Conservation (phyloP, 2,329 filamentous ascomycete species). For the Plenodomus biglobosus region DNA sequence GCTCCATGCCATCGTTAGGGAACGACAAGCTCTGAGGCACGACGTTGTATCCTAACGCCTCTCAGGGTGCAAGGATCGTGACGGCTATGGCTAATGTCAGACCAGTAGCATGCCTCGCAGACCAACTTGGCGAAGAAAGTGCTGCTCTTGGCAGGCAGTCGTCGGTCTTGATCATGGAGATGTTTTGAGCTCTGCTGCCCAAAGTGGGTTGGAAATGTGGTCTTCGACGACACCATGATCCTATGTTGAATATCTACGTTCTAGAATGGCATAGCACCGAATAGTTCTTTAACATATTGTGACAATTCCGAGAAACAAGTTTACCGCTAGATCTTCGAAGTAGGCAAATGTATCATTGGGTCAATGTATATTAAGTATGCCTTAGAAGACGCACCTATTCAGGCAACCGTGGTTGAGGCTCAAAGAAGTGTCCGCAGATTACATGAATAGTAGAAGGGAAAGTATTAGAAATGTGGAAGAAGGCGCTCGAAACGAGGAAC, state of each 20-base stretch:
- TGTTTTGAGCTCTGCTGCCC: slow-evolving; percentile 42
- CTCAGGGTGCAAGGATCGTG: slow-evolving; percentile 3
- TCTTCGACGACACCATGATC: slow-evolving; percentile 43
- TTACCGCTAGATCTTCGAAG: slow-evolving; percentile 33
- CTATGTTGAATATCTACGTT: not conserved
- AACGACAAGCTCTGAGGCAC: slow-evolving; percentile 49
- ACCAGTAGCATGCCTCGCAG: slow-evolving; percentile 22
- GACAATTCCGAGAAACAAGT: slow-evolving; percentile 15
- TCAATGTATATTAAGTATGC: slow-evolving; percentile 35
- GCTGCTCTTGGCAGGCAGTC: slow-evolving; percentile 24
- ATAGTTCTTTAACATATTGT: slow-evolving; percentile 16
- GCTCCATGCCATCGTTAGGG: slow-evolving; percentile 49
- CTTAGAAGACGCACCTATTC: slow-evolving; percentile 23
- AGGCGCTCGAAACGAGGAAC: slow-evolving; percentile 10
- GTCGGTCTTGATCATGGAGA: slow-evolving; percentile 43
- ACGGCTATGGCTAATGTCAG: slow-evolving; percentile 5
- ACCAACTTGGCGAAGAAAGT: slow-evolving; percentile 12
- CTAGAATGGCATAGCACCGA: slow-evolving; percentile 13
- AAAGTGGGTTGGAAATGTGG: slow-evolving; percentile 48
- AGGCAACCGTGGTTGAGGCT: slow-evolving; percentile 15
- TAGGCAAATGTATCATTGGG: slow-evolving; percentile 31
- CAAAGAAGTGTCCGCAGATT: slow-evolving; percentile 21
- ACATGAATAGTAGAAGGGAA: too few species aligned
- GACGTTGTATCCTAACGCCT: slow-evolving; percentile 5
- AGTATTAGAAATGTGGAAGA: too few species aligned